A percentile compares a stretch with the other conserved stretches of the same genome.
Conservation (phyloP, 352 stramenopile genomes). For the Phytophthora pinifolia region DNA sequence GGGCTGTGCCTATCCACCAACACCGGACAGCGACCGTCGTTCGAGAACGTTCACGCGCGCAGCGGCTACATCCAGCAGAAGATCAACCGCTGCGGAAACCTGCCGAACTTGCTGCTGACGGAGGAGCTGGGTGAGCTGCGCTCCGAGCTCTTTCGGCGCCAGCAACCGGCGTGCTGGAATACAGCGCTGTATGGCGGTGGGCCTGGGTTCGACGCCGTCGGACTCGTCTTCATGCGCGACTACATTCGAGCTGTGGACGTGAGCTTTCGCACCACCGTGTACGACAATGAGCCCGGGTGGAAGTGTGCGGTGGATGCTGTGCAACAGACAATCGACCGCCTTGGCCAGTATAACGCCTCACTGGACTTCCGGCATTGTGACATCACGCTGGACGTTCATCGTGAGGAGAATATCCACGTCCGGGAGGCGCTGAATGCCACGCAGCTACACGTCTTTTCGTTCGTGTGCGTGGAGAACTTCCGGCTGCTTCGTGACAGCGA, state of each 20-base stretch:
- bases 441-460: slow-evolving; percentile 65
- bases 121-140: slow-evolving; percentile 48
- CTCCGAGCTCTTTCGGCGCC: slow-evolving; percentile 47
- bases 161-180: slow-evolving; percentile 35
- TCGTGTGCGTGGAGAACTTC: slow-evolving; percentile 77
- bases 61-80: slow-evolving; percentile 69
- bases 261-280: slow-evolving; percentile 54
- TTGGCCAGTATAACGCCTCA: slow-evolving; percentile 21
- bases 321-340: slow-evolving; percentile 28
- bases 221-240: slow-evolving; percentile 54
- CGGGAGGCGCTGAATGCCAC: slow-evolving; percentile 27
- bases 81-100: slow-evolving; percentile 71
- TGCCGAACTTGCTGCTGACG: slow-evolving; percentile 59
- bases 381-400: slow-evolving; percentile 49
- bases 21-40: slow-evolving; percentile 61
- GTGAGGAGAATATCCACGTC: slow-evolving; percentile 41
- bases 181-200: slow-evolving; percentile 66
- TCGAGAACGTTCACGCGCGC: slow-evolving; percentile 52
- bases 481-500: slow-evolving; percentile 44
- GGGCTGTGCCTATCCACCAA: slow-evolving; percentile 65
- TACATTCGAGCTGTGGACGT: slow-evolving; percentile 52
- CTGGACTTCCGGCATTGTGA: slow-evolving; percentile 59
- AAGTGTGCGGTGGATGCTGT: slow-evolving; percentile 38
- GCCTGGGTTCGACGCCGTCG: slow-evolving; percentile 55
- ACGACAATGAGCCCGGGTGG: slow-evolving; percentile 75